These are phyloP conservation scores for Schizothecium vesticola DNA, from an alignment of 495 filamentous ascomycete genomes.

Conservation along the genomic window DNA sequence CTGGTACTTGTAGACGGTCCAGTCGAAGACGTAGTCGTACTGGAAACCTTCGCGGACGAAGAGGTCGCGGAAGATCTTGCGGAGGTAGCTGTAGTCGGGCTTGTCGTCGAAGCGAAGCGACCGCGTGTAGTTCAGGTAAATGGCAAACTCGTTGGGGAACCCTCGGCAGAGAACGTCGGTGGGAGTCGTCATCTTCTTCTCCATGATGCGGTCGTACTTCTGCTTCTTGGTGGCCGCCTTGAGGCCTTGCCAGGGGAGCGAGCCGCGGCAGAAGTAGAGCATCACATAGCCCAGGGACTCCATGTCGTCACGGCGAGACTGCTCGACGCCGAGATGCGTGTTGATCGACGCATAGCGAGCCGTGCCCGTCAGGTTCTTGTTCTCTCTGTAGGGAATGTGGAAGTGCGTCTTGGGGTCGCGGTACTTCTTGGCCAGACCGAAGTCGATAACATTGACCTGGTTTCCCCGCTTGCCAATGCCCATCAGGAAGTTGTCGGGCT, in stretches of 20 bases:
- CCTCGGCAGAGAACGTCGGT: slow-evolving; percentile 98
- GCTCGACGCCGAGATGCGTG: slow-evolving; percentile 97
- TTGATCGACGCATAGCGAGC: slow-evolving; percentile 99
- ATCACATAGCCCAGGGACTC: slow-evolving; percentile 99
- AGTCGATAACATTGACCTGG: slow-evolving; percentile 99
- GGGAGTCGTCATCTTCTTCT: slow-evolving; percentile 99
- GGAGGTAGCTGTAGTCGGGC: slow-evolving; percentile 98
- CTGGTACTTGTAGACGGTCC: slow-evolving; percentile 99
- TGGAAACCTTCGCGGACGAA: slow-evolving; percentile 99
- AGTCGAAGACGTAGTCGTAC: slow-evolving; percentile 99
- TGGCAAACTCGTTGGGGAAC: slow-evolving; percentile 99
- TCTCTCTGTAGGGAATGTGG: slow-evolving; percentile 99
- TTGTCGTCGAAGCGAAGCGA: slow-evolving; percentile 99
- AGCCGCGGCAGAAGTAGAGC: slow-evolving; percentile 99
- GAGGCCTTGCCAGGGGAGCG: slow-evolving; percentile 97
- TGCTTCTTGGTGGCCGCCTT: slow-evolving; percentile 99
- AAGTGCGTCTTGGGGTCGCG: slow-evolving; percentile 99
- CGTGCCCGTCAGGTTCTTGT: slow-evolving; percentile 99
- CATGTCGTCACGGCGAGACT: slow-evolving; percentile 99
- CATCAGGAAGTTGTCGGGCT: slow-evolving; percentile 99
- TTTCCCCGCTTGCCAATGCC: slow-evolving; percentile 99
- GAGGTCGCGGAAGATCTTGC: slow-evolving; percentile 99
- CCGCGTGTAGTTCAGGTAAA: slow-evolving; percentile 98
- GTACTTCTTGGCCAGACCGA: slow-evolving; percentile 99
- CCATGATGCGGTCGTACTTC: slow-evolving; percentile 99